Evolutionary conservation across 352 stramenopile genomes (phyloP).

Genomic region (Globisporangium irregulare): DNA sequence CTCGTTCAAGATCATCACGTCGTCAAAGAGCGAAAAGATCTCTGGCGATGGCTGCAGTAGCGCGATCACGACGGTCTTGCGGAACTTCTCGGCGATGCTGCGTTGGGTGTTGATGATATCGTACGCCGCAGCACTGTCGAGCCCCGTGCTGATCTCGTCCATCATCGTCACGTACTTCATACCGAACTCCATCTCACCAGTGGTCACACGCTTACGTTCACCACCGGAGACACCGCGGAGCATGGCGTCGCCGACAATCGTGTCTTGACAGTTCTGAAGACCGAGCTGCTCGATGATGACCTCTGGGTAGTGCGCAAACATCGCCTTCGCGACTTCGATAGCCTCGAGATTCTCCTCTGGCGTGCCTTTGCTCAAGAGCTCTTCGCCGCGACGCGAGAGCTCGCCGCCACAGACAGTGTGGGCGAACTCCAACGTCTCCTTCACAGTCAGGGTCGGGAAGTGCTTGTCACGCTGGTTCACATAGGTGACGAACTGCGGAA

Average conservation of each 20-base stretch:
- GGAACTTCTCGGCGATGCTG: conserved; percentile 45
- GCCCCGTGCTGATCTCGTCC: conserved; percentile 90
- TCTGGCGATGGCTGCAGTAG: conserved; percentile 91
- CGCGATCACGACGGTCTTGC: conserved; percentile 62
- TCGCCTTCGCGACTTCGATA: conserved; percentile 16
- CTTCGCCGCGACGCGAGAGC: conserved; percentile 29
- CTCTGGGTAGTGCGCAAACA: conserved; percentile 38
- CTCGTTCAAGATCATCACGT: conserved; percentile 90
- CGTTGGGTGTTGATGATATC: conserved; percentile 58
- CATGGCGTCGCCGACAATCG: conserved; percentile 48
- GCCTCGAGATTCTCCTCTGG: conserved; percentile 28
- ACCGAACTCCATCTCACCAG: conserved; percentile 80
- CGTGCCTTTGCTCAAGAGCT: conserved; percentile 33
- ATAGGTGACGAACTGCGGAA: conserved; percentile 48
- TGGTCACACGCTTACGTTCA: conserved; percentile 74
- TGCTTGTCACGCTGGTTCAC: conserved; percentile 44
- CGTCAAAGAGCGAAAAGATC: conserved; percentile 91
- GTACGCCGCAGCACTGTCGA: conserved; percentile 80
- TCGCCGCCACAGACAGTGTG: conserved; percentile 43
- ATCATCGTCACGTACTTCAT: conserved; percentile 79
- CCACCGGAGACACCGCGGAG: conserved; percentile 67
- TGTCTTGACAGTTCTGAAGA: conserved; percentile 14
- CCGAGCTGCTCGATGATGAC: conserved; percentile 29
- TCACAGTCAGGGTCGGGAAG: conserved; percentile 44
- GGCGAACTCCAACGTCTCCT: conserved; percentile 51